Evolutionary conservation across 345 rosid species (phyloP), one percentile per base, ranked within the genome.

Genomic region (Pistacia atlantica): DNA sequence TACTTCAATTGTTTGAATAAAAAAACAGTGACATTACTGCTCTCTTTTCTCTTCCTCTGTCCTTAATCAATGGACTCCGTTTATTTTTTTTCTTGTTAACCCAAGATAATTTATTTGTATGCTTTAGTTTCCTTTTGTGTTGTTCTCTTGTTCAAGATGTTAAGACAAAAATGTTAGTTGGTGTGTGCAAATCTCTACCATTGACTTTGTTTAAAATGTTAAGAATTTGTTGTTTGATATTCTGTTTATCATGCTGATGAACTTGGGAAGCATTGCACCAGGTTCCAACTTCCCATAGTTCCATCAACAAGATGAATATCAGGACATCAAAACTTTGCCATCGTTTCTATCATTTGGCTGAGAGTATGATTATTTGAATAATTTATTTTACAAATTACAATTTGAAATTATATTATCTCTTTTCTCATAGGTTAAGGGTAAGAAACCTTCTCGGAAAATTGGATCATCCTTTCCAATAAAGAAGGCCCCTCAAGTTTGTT

Each of bases 391-490:
- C 33, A 31, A 31, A 31, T 31, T 31, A 31, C 2, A 31, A 31
- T 31, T 31, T 31, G 33, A 31, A 31, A 31, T 31, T 31, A 31
- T 35, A 22, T 35, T 18, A 13, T 22, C 22, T 37, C n/a, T 49
- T 74, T 20, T 12, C 52, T 51, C 37, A 9, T 16, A 74, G 77
- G 77, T 64, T 4, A 74, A 62, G 77, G 77, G 70, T 52, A 74
- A 54, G 63, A 74, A 74, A 25, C 77, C 77, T 12, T 51, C 71
- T 52, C 64, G 77, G 77, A 74, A 64, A 54, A 52, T 74, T 54
- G 77, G 77, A 8, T 74, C 77, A 4, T 74, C 98, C 64, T 96
- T 96, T 86, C 76, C 95, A 46, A 84, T 96, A 18, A 92, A 88
- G 81, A 91, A 89, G 84, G 73, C 86, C 46, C 46, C 77, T 9